phyloP scores from a whole-genome alignment of 2,329 filamentous ascomycete species.

The Trichoderma asperellum region DNA sequence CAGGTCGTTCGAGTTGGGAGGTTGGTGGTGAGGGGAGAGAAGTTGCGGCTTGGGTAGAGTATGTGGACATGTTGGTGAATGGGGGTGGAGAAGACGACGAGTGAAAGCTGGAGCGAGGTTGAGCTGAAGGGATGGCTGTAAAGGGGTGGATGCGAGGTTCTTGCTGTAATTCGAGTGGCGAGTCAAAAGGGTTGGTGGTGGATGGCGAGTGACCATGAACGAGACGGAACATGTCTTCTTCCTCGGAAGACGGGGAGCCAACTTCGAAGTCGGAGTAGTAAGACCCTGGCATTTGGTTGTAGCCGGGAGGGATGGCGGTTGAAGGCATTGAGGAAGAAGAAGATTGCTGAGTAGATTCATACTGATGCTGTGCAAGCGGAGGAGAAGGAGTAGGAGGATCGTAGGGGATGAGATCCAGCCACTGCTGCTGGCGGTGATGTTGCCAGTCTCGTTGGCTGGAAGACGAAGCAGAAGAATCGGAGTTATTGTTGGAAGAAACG shows the following conservation, averaged over 20 bases:
- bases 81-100: constrained; percentile 14
- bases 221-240: constrained; percentile 23
- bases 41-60: constrained; percentile 22
- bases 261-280: not conserved
- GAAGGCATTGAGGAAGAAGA: constrained; percentile 10
- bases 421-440: constrained; percentile 18
- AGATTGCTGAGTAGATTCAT: not conserved
- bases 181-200: not conserved
- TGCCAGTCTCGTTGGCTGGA: constrained; percentile 17
- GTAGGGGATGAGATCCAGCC: not conserved
- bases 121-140: constrained; percentile 26
- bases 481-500: not conserved
- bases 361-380: not conserved
- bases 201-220: not conserved
- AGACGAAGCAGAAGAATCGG: not conserved
- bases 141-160: constrained; percentile 18
- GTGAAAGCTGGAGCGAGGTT: constrained; percentile 6
- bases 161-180: not conserved
- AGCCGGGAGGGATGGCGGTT: not conserved
- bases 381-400: not conserved
- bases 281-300: constrained; percentile 7
- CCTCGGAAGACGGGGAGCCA: constrained; percentile 13
- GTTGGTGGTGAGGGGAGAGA: constrained; percentile 34
- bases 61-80: constrained; percentile 10
- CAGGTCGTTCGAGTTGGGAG: constrained; percentile 24